Percentiles rank a stretch among this genome's conserved stretches.
phyloP scores from a whole-genome alignment of 2,329 filamentous ascomycete species.

The Colletotrichum musicola region DNA sequence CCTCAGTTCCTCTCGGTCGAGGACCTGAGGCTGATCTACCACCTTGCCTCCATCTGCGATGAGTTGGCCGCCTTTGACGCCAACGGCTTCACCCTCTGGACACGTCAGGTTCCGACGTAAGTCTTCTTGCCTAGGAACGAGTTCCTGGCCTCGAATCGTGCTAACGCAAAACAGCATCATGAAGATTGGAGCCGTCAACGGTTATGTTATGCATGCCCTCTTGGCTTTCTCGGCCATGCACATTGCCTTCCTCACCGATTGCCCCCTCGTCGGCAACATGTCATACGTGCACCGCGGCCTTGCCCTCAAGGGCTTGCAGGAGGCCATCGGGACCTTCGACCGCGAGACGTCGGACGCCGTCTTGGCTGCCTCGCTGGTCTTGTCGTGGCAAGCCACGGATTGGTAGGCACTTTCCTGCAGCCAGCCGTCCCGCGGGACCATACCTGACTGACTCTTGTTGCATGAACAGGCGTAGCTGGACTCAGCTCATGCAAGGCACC shows the following conservation, averaged over 20 bases:
- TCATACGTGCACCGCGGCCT: slow-evolving; percentile 89
- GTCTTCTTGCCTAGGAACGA: slow-evolving; percentile 49
- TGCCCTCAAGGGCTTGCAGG: slow-evolving; percentile 88
- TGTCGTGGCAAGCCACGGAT: slow-evolving; percentile 97
- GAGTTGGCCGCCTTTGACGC: slow-evolving; percentile 83
- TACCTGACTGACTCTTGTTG: slow-evolving; percentile 49
- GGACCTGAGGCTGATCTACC: slow-evolving; percentile 90
- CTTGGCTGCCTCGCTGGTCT: slow-evolving; percentile 88
- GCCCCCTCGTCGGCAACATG: slow-evolving; percentile 86
- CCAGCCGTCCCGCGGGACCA: slow-evolving; percentile 43
- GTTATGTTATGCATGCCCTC: slow-evolving; percentile 94
- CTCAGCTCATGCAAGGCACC: slow-evolving; percentile 90
- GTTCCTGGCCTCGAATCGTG: neutral
- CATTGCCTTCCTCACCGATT: slow-evolving; percentile 89
- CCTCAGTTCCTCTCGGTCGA: slow-evolving; percentile 80
- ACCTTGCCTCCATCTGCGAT: slow-evolving; percentile 87
- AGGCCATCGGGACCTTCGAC: slow-evolving; percentile 87
- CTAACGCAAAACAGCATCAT: slow-evolving; percentile 71
- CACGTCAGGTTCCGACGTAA: slow-evolving; percentile 91
- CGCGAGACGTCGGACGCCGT: slow-evolving; percentile 90
- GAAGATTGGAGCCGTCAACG: slow-evolving; percentile 82
- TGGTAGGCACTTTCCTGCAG: slow-evolving; percentile 74
- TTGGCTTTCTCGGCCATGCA: slow-evolving; percentile 96
- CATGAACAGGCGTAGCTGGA: slow-evolving; percentile 85
- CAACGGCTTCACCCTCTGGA: slow-evolving; percentile 91